These are phyloP conservation scores for Pseudonitzschia multistriata DNA, from an alignment of 108 stramenopile species.

Conservation along the genomic window DNA sequence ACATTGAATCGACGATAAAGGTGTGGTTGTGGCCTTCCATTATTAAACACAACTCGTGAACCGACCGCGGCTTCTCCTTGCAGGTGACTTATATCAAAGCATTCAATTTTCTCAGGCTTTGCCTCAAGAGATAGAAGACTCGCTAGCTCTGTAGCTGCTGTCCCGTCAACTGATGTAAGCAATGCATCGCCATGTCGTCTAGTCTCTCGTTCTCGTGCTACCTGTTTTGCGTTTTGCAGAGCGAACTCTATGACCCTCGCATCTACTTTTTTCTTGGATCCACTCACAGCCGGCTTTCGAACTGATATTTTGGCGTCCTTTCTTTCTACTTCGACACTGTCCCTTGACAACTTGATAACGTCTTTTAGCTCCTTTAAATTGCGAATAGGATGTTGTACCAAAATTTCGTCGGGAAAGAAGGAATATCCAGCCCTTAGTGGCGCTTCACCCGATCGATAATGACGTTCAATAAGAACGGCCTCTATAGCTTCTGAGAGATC, in stretches of 20 bases:
- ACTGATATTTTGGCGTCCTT: constrained; percentile 24
- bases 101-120: constrained; percentile 57
- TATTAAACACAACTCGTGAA: constrained; percentile 64
- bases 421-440: not conserved
- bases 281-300: constrained; percentile 26
- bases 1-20: constrained; percentile 69
- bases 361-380: constrained; percentile 28
- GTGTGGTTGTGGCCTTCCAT: constrained; percentile 50
- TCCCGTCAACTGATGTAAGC: constrained; percentile 41
- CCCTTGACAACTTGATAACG: constrained; percentile 28
- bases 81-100: constrained; percentile 77
- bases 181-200: constrained; percentile 6
- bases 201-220: constrained; percentile 22
- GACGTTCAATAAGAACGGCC: constrained; percentile 41
- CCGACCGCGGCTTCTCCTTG: constrained; percentile 62
- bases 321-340: constrained; percentile 15
- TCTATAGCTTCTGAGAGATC: constrained; percentile 39
- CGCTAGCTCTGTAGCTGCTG: constrained; percentile 37
- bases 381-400: constrained; percentile 36
- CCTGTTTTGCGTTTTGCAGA: constrained; percentile 43
- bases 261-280: constrained; percentile 41
- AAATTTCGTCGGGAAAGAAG: constrained; percentile 56
- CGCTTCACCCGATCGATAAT: constrained; percentile 53
- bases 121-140: constrained; percentile 40
- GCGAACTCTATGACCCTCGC: constrained; percentile 48